Percentiles rank a stretch among this genome's conserved stretches.
phyloP scores from a whole-genome alignment of 2,329 filamentous ascomycete genomes.

The Aspergillus brasiliensis region DNA sequence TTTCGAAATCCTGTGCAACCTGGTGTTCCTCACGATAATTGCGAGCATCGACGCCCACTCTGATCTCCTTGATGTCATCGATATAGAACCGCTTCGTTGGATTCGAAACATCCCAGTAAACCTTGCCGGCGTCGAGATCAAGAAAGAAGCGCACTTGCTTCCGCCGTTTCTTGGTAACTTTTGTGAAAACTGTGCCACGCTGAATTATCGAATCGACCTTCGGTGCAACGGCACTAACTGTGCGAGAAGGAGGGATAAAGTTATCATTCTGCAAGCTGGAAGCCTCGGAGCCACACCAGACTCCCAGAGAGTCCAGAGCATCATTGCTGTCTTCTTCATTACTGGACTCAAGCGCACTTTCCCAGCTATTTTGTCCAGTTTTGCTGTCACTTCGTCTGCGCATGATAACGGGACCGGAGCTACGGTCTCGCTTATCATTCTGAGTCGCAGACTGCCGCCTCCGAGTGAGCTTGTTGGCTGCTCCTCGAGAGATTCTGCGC shows the following conservation, averaged over 20 bases:
- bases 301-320: slow-evolving; percentile 46
- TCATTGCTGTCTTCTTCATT: slow-evolving; percentile 47
- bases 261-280: slow-evolving; percentile 43
- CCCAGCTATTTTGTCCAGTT: slow-evolving; percentile 61
- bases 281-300: slow-evolving; percentile 45
- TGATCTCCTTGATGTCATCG: slow-evolving; percentile 91
- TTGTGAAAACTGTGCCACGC: slow-evolving; percentile 74
- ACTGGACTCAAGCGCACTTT: slow-evolving; percentile 47
- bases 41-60: slow-evolving; percentile 77
- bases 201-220: slow-evolving; percentile 76
- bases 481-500: slow-evolving; percentile 79
- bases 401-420: slow-evolving; percentile 84
- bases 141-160: slow-evolving; percentile 74
- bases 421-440: slow-evolving; percentile 78
- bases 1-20: slow-evolving; percentile 66
- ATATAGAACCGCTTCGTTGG: slow-evolving; percentile 87
- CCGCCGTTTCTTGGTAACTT: slow-evolving; percentile 81
- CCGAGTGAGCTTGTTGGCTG: slow-evolving; percentile 67
- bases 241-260: slow-evolving; percentile 34
- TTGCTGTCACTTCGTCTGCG: slow-evolving; percentile 88
- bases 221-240: slow-evolving; percentile 54
- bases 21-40: slow-evolving; percentile 87
- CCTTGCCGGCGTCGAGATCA: slow-evolving; percentile 80
- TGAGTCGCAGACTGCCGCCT: slow-evolving; percentile 77
- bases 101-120: slow-evolving; percentile 80